Conservation (phyloP, 805 yeast species). For the Vanderwaltozyma tropicalis region DNA sequence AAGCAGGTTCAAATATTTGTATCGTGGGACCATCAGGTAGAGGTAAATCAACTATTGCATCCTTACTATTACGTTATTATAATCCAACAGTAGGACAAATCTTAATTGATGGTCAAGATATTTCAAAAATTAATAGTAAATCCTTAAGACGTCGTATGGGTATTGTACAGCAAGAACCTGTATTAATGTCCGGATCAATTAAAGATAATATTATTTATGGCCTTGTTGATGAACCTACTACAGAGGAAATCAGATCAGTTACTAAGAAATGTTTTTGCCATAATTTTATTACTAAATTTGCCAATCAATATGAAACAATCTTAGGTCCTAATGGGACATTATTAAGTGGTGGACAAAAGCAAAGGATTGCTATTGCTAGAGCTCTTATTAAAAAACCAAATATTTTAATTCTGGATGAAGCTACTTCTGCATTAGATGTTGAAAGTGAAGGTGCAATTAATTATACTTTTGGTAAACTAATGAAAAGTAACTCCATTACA, state of each 20-base stretch:
- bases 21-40: conserved; percentile 82
- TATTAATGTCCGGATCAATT: conserved; percentile 71
- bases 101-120: conserved; percentile 41
- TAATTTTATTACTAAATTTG: conserved; percentile 48
- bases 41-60: conserved; percentile 78
- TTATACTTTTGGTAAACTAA: conserved; percentile 57
- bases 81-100: conserved; percentile 38
- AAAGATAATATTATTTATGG: conserved; percentile 72
- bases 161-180: conserved; percentile 71
- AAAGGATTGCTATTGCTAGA: conserved; percentile 78
- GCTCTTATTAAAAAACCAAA: conserved; percentile 69
- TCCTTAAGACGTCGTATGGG: conserved; percentile 50
- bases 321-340: conserved; percentile 58
- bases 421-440: conserved; percentile 79
- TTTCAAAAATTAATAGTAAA: conserved; percentile 38
- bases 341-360: conserved; percentile 90
- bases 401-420: conserved; percentile 73
- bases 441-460: conserved; percentile 69
- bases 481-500: conserved; percentile 52
- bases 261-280: conserved; percentile 47
- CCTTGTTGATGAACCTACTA: conserved; percentile 52
- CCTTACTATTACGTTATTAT: conserved; percentile 49
- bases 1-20: conserved; percentile 53
- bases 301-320: conserved; percentile 53
- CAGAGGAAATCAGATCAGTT: conserved; percentile 35